phyloP scores from a whole-genome alignment of 192 early-diverging fungal genomes.

The Mortierella claussenii region DNA sequence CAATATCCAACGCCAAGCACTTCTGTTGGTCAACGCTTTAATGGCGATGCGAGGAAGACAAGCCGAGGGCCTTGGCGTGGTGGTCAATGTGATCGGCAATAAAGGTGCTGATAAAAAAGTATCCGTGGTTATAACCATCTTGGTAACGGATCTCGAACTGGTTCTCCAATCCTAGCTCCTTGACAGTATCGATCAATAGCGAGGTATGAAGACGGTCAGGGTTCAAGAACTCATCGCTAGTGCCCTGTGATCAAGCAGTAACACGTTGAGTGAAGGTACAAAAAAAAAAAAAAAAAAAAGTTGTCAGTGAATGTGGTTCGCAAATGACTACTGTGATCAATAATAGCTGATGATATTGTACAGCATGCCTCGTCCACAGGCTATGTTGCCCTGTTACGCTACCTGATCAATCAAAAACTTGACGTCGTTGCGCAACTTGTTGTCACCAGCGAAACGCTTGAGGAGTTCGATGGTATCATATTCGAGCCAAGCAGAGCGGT shows the following conservation, averaged over 20 bases:
- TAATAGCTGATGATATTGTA: no score
- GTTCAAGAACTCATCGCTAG: slow-evolving; percentile 74
- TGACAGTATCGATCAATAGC: slow-evolving; percentile 61
- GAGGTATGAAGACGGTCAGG: slow-evolving; percentile 69
- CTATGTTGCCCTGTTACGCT: no score
- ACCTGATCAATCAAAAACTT: slow-evolving; percentile 41
- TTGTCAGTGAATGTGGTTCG: neutral
- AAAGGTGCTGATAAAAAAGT: slow-evolving; percentile 87
- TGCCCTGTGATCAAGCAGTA: slow-evolving; percentile 71
- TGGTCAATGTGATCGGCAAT: slow-evolving; percentile 80
- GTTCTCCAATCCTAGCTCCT: slow-evolving; percentile 53
- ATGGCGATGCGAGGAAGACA: no score
- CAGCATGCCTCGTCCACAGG: no score
- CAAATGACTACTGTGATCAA: no score
- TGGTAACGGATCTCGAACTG: slow-evolving; percentile 73
- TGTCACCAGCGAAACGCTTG: slow-evolving; percentile 55
- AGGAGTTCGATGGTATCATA: slow-evolving; percentile 84
- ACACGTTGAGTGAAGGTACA: no score
- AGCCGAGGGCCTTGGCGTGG: slow-evolving; percentile 70
- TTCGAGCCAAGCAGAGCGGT: slow-evolving; percentile 67
- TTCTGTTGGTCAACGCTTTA: no score
- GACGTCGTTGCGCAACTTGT: slow-evolving; percentile 26
- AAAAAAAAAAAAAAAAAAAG: slow-evolving; percentile 12
- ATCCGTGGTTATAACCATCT: slow-evolving; percentile 89
- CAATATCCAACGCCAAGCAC: no score